Base-by-base conservation (phyloP, 1,139 yeast genomes). In the Blastobotrys indianensis region DNA sequence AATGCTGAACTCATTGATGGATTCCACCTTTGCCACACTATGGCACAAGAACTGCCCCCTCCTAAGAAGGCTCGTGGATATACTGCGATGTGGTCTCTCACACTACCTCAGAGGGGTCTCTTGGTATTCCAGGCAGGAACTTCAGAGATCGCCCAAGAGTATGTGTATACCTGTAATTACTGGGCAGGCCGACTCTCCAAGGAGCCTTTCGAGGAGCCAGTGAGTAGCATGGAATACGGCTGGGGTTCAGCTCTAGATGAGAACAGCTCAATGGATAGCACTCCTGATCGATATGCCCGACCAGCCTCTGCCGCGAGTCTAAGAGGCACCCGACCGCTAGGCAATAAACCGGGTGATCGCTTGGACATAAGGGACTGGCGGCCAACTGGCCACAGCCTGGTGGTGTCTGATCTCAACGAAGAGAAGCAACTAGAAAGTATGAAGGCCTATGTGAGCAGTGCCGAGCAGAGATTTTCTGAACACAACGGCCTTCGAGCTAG, bases 121-220 rank as follows among this genome's bases (percentile, higher is more conserved):
- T 54, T 66, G 10, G 54, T 61, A 2, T 64, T 67, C 52, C 57
- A 61, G 34, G 71, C 94, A 0, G 86, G 87, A 12, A 80, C 87
- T n/a, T 64, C 69, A 37, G 85, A 80, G 54, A 76, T 79, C 51
- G 94, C 95, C 0, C 69, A 73, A 41, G 86, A 80, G 59, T 86
- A 79, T 61, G 78, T 85, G 32, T 77, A 82, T 56, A 77, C 92
- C 2, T 82, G 94, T 65, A 87, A 87, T 64, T 87, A 85, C 63
- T 87, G 96, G 96, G 87, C 95, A 1, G 85, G 94, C 2, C 75
- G 92, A 55, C 77, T 84, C 32, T 82, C 94, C 7, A 83, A 88
- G 12, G 81, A 85, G 28, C 95, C 95, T 1, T 64, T 74, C 2
- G 66, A 71, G 25, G 80, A 75, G 49, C 66, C 85, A 48, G 77